Conservation (phyloP, 2,329 filamentous ascomycete species). For the Teratosphaeria epicoccoides region DNA sequence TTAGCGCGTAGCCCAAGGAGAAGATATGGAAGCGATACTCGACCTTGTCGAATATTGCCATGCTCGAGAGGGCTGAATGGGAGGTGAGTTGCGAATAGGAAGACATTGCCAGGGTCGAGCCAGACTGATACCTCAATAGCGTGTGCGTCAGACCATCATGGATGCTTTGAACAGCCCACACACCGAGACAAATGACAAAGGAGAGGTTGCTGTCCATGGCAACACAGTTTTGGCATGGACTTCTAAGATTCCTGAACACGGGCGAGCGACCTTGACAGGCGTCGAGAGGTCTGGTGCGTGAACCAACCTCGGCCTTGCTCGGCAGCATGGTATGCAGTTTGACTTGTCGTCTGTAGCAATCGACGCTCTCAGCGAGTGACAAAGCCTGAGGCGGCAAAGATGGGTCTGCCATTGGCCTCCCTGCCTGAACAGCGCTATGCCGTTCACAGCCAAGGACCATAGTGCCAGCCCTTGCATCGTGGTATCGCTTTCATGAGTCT, state of each 20-base stretch:
- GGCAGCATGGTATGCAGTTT: too few relatives aligned
- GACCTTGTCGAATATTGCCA: constrained; percentile 58
- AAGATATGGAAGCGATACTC: constrained; percentile 53
- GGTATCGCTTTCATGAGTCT: constrained; percentile 36
- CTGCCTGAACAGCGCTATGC: background rate
- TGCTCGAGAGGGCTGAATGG: constrained; percentile 42
- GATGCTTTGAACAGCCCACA: constrained; percentile 43
- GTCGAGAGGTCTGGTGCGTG: constrained; percentile 11
- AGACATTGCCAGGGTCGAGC: background rate
- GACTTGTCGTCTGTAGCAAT: too few relatives aligned
- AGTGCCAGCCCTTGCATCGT: background rate
- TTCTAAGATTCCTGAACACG: constrained; percentile 29
- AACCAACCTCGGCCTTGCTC: background rate
- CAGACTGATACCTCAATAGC: constrained; percentile 18
- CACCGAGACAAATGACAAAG: constrained; percentile 49
- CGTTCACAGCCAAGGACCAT: background rate
- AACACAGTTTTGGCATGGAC: constrained; percentile 56
- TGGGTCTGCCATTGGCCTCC: background rate
- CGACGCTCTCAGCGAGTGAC: too few relatives aligned
- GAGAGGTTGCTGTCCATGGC: constrained; percentile 55
- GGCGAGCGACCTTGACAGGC: constrained; percentile 13
- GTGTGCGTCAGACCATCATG: constrained; percentile 43
- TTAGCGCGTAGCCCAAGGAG: constrained; percentile 40
- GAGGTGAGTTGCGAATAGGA: constrained; percentile 27
- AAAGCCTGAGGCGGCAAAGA: too few relatives aligned